Evolutionary conservation across 805 yeast species (phyloP), one percentile per base, ranked within the genome.

Genomic region (Saccharomyces kudriavzevii): DNA sequence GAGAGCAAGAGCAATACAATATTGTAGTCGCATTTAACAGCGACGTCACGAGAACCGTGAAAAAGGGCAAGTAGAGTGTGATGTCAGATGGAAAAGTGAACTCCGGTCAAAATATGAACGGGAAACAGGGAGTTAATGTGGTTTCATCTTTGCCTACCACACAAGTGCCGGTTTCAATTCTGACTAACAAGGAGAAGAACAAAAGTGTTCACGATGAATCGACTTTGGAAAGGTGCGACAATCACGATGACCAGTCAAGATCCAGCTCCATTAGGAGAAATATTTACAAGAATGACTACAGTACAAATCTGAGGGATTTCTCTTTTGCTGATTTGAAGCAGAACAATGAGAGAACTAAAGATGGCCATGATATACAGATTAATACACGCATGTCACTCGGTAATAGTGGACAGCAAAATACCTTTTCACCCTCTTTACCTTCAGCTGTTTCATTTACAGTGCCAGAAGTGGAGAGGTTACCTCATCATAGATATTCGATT

Each of bases 401-500:
- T 35, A 35, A 17, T 17, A 35, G 17, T 20, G 43, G 43, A 22
- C 24, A 35, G 24, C 43, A 35, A 35, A 35, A 35, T 4, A 35
- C 24, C 24, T 35, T 35, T 20, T 35, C 43, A 17, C 43, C 43
- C 17, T 35, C 43, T 2, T 35, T 35, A 20, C 43, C 43, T 35
- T 35, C 43, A 6, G 43, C 43, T 17, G 43, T 35, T 35, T 35
- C 43, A 17, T 35, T 35, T 17, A 35, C 43, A 24, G 43, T 35
- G 13, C 43, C 43, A 8, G 43, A 35, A 9, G 43, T 35, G 24
- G 75, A 73, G 25, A 77, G 77, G 56, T 65, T 73, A 1, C 62
- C 69, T 1, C 69, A 65, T 49, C 82, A 81, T 58, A 67, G 85
- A 53, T 82, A 83, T n/a, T 80, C 84, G 1, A 80, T 81, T 50